Evolutionary conservation across 2,329 filamentous ascomycete species (phyloP), one percentile per base, ranked within the genome.

Genomic region (Septoria linicola): DNA sequence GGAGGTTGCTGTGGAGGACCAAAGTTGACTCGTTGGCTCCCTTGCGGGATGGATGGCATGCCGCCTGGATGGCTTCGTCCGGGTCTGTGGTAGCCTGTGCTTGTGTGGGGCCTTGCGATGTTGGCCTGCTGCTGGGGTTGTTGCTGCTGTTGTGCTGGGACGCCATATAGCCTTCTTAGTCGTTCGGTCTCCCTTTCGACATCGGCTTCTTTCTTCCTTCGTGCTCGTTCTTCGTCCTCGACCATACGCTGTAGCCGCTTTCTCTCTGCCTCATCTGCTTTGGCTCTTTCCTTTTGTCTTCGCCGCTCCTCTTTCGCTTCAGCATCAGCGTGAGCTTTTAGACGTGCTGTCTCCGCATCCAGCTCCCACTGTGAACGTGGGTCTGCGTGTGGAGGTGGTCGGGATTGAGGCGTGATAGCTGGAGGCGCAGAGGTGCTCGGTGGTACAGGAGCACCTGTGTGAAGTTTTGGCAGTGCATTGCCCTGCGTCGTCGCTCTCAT

Each of bases 181-280:
- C 89, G 79, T 59, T 84, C 84, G 0, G 89, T 95, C 70, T 96
- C 91, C 36, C 82, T 81, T 30, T 95, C 74, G 11, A 78, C 63
- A 47, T 80, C 79, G 1, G 73, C 75, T 55, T 82, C 74, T 52
- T 72, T 75, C 21, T 71, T 51, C 13, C 55, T 40, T 0, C 74
- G 77, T 58, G 84, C 81, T 49, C 76, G 78, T 20, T 85, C 82
- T 64, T 90, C 86, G 36, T 68, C 49, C 73, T 77, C 64, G 21
- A 65, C 57, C 51, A 63, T 57, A 62, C 77, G 79, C 63, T 83
- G 80, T 47, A 87, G 80, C 34, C 81, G 76, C 53, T 74, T 73
- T 53, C 81, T 58, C 54, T 64, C 65, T 0, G 74, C 77, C 60
- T 87, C 83, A 61, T 87, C 83, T 8, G 76, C 75, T 56, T 71